Base-by-base conservation (phyloP, 306 rosid genomes). In the Lathyrus oleraceus region DNA sequence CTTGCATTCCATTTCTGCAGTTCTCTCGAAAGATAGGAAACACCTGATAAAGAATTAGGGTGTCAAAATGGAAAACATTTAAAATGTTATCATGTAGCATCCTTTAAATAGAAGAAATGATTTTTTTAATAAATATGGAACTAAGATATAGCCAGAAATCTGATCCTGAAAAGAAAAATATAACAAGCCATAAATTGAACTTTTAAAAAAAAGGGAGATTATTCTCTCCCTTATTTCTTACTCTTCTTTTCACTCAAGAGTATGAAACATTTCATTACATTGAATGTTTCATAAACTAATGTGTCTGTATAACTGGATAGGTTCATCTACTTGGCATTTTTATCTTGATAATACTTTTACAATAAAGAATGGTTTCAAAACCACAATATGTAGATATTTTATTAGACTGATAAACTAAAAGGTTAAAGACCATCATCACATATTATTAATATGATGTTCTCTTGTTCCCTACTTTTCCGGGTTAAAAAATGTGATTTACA, bases 1-100 rank as follows among this genome's bases (percentile, higher is more conserved):
- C 86, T 81, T 87, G 92, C 72, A 81, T 78, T 81, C 79, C 80
- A 28, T 79, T 84, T 75, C 85, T 62, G 78, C 85, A 78, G 44
- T 85, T 84, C 79, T 78, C 79, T 69, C 80, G 75, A 57, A 88
- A 79, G 76, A 79, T 77, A 43, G 96, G 89, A 85, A 94, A 78
- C 59, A 87, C 97, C 98, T 94, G 89, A 71, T 58, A 76, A 48
- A 79, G 75, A 68, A 53, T 51, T 53, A 65, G 74, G 56, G 71
- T 40, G 83, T 76, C 81, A 81, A 47, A 57, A 69, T 43, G 58
- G 48, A 47, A 72, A 65, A 42, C 62, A 62, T 59, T 65, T 54
- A 19, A 61, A 64, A 9, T 58, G 20, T 53, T 21, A 57, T 47
- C 61, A 51, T 70, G 47, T 52, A 40, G 69, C 73, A 61, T 49